These are phyloP conservation scores for Penicillium sumatraense DNA, from an alignment of 2,329 filamentous ascomycete genomes.

Conservation along the genomic window DNA sequence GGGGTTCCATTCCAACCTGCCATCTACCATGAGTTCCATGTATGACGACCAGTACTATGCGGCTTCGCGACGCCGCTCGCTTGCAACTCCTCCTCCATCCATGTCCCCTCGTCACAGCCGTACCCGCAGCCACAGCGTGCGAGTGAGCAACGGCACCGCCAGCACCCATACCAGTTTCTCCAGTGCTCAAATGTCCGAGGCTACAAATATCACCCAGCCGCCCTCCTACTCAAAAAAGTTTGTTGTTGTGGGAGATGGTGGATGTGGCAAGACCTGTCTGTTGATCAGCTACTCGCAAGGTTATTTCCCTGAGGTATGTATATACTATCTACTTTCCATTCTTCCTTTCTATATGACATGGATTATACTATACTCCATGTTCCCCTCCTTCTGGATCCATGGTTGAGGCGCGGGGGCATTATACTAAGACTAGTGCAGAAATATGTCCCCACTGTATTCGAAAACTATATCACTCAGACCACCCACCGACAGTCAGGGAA, in stretches of 20 bases:
- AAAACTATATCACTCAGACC: slow-evolving; percentile 99
- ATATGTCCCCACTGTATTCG: slow-evolving; percentile 99
- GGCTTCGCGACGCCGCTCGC: slow-evolving; percentile 62
- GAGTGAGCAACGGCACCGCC: slow-evolving; percentile 87
- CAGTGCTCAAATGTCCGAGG: slow-evolving; percentile 73
- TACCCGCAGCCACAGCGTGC: slow-evolving; percentile 59
- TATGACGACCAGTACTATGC: slow-evolving; percentile 55
- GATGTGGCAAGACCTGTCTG: slow-evolving; percentile 97
- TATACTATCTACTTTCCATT: background rate
- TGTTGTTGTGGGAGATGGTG: slow-evolving; percentile 96
- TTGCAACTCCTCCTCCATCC: slow-evolving; percentile 46
- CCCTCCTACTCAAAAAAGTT: slow-evolving; percentile 98
- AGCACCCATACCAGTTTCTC: slow-evolving; percentile 81
- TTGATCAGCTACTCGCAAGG: slow-evolving; percentile 99
- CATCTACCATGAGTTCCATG: slow-evolving; percentile 38
- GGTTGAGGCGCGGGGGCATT: slow-evolving; percentile 4
- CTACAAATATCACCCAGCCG: slow-evolving; percentile 85
- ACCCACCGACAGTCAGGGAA: slow-evolving; percentile 86
- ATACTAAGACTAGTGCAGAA: slow-evolving; percentile 63
- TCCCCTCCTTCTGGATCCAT: background rate
- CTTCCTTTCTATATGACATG: background rate
- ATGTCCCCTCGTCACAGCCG: slow-evolving; percentile 51
- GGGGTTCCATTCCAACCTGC: slow-evolving; percentile 25
- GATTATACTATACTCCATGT: background rate
- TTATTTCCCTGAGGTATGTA: slow-evolving; percentile 92